These are phyloP conservation scores for Penicillium longicatenatum DNA, from an alignment of 495 filamentous ascomycete species.

Conservation along the genomic window DNA sequence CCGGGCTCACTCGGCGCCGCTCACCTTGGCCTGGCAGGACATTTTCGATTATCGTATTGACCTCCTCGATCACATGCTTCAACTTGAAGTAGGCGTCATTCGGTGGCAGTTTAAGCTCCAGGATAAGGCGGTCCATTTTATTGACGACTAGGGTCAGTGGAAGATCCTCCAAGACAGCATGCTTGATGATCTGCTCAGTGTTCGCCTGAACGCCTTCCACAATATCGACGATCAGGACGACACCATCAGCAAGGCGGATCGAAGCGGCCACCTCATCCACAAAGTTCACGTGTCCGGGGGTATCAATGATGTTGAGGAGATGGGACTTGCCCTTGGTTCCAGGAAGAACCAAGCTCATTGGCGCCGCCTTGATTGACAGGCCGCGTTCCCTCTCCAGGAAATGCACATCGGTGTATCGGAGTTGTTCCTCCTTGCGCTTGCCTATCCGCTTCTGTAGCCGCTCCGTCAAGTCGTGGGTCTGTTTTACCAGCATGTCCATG, in stretches of 20 bases:
- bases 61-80: constrained; percentile 96
- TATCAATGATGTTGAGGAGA: constrained; percentile 92
- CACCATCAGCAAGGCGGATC: constrained; percentile 84
- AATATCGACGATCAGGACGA: constrained; percentile 92
- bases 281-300: constrained; percentile 97
- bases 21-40: constrained; percentile 82
- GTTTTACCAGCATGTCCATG: constrained; percentile 96
- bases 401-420: constrained; percentile 93
- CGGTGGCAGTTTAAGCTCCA: constrained; percentile 93
- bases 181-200: constrained; percentile 95
- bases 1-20: constrained; percentile 80
- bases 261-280: constrained; percentile 93
- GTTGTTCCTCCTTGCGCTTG: constrained; percentile 81
- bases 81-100: constrained; percentile 98
- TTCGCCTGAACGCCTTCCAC: constrained; percentile 98
- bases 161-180: constrained; percentile 87
- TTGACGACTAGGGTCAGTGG: constrained; percentile 90
- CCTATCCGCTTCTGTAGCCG: constrained; percentile 76
- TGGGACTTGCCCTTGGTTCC: constrained; percentile 93
- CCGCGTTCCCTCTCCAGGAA: constrained; percentile 86
- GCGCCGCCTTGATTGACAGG: constrained; percentile 89
- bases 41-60: constrained; percentile 93
- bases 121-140: constrained; percentile 93
- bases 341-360: constrained; percentile 91
- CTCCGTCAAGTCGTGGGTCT: constrained; percentile 86